A percentile compares a stretch with the other conserved stretches of the same genome.
Evolutionary conservation across 768 basidiomycete genomes (phyloP).

Genomic region (Lactarius pseudohatsudake): DNA sequence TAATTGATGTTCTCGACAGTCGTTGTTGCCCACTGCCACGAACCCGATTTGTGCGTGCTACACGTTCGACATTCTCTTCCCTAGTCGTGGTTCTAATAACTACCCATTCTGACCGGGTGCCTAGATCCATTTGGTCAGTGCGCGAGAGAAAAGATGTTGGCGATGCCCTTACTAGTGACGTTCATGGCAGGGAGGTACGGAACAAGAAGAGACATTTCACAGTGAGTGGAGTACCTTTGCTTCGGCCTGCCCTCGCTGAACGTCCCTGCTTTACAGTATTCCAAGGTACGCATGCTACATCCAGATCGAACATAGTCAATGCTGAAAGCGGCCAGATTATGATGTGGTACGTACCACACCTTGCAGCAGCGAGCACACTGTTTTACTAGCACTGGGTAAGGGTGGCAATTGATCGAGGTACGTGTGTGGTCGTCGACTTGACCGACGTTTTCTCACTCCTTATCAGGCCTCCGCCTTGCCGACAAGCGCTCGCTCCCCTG

Average conservation of each 20-base stretch:
- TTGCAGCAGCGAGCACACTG: neutral
- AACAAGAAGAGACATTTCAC: constrained; percentile 84
- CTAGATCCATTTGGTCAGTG: constrained; percentile 78
- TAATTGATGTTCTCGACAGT: constrained; percentile 39
- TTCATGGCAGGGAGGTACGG: constrained; percentile 76
- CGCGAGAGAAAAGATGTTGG: constrained; percentile 30
- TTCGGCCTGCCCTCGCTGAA: neutral
- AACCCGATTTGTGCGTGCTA: constrained; percentile 72
- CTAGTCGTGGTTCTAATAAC: constrained; percentile 11
- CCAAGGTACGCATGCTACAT: constrained; percentile 53
- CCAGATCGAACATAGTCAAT: neutral
- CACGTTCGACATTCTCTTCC: constrained; percentile 4
- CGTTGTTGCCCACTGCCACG: constrained; percentile 69
- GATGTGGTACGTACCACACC: constrained; percentile 64
- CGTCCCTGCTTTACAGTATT: constrained; percentile 50
- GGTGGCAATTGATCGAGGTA: constrained; percentile 94
- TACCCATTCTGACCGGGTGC: constrained; percentile 15
- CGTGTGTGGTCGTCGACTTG: constrained; percentile 4
- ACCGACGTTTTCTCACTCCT: neutral
- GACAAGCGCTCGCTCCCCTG: constrained; percentile 94
- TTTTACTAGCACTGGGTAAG: constrained; percentile 38
- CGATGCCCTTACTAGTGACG: constrained; percentile 23
- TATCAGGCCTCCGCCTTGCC: constrained; percentile 75
- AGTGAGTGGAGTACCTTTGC: constrained; percentile 41
- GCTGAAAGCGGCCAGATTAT: constrained; percentile 57